These are phyloP conservation scores for Xylariaceae sp. DNA, from an alignment of 2,329 filamentous ascomycete species.

Conservation along the genomic window DNA sequence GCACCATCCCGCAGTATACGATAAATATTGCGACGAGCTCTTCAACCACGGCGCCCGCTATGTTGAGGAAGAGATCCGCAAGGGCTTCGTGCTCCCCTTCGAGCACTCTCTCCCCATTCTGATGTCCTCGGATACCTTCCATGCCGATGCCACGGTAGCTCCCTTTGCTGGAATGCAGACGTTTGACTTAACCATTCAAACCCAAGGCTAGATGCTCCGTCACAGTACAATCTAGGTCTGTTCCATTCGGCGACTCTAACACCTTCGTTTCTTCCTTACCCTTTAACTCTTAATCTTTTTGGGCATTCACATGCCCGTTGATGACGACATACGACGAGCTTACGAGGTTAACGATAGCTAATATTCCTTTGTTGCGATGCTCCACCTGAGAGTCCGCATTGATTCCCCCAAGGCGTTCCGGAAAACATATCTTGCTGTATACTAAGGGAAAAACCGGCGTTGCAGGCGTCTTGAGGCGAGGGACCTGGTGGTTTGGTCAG, in stretches of 20 bases:
- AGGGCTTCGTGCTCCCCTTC: constrained; percentile 50
- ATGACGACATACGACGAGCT: constrained; percentile 31
- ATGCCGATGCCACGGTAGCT: constrained; percentile 12
- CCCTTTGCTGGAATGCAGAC: constrained; percentile 12
- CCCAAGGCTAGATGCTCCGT: constrained; percentile 15
- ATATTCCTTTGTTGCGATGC: constrained; percentile 18
- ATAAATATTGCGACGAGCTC: constrained; percentile 84
- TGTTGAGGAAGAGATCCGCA: constrained; percentile 68
- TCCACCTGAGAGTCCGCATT: constrained; percentile 14
- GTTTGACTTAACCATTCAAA: constrained; percentile 28
- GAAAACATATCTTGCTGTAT: constrained; percentile 18
- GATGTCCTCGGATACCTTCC: constrained; percentile 11
- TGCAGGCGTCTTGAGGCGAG: constrained; percentile 18
- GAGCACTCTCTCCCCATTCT: constrained; percentile 20
- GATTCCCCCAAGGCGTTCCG: constrained; percentile 24
- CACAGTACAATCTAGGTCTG: not conserved
- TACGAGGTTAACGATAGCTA: constrained; percentile 26
- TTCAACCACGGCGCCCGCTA: constrained; percentile 81
- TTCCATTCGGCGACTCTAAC: not conserved
- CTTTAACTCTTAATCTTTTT: constrained; percentile 16
- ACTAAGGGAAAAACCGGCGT: constrained; percentile 18
- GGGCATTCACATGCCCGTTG: constrained; percentile 23
- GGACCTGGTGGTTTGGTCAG: constrained; percentile 5
- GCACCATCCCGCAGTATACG: constrained; percentile 82
- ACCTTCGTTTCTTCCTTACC: not conserved